Base-by-base conservation (phyloP, 768 basidiomycete genomes). In the Trametes elegans region DNA sequence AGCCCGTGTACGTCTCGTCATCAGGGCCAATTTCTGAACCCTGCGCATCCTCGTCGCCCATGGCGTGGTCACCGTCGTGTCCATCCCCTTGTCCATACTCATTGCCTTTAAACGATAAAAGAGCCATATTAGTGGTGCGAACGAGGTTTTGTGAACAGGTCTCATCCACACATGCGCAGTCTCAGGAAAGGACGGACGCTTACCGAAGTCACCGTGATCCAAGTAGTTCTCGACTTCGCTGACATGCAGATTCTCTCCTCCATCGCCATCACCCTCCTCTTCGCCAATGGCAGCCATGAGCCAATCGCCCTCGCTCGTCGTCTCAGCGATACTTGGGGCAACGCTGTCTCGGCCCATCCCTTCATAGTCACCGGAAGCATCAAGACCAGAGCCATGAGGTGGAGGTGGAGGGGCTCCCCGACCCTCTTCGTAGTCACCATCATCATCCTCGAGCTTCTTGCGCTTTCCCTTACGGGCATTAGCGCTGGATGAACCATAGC, bases 381-480 rank as follows among this genome's bases (percentile, higher is more conserved):
- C 78, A 65, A 73, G 61, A 49, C 68, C 74, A 59, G 74, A 73
- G 35, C 64, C 65, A 53, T 69, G 66, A 55, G 70, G 68, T 56
- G 87, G 85, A 19, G 87, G 88, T 26, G 84, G 84, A 23, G 85
- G 85, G 36, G 81, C 80, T 57, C 74, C 79, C 59, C 87, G 80
- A 53, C 81, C 79, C 64, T 90, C 87, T 69, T 91, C 88, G 56
- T 79, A 64, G 69, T 92, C 89, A 58, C 80, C 87, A 72, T 91
- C 90, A 70, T 91, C 90, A 72, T 92, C 90, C 69, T 91, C 90
- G 71, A 89, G 73, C 77, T 93, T 92, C 77, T 92, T 93, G 66
- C 90, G 79, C 71, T 92, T 92, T 56, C 88, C 90, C 70, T 88
- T 90, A 66, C 87, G 81, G 19, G 64, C 57, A 46, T 86, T 84